These are phyloP conservation scores for Syncephalastrum sp. DNA, from an alignment of 371 early-diverging fungal genomes.

Conservation along the genomic window DNA sequence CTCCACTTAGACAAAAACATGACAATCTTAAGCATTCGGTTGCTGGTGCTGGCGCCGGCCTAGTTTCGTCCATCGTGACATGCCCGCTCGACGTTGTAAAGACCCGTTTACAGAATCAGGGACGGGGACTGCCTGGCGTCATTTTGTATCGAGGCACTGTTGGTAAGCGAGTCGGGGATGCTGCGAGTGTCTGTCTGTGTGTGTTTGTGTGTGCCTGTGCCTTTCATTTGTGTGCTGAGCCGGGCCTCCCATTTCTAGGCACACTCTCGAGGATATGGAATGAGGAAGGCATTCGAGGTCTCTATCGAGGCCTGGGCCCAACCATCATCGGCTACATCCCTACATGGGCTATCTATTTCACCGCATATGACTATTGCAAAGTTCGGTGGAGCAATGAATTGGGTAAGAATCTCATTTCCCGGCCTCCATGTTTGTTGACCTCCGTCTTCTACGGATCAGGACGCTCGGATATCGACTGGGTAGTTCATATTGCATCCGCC, in stretches of 20 bases:
- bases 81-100: conserved; percentile 96
- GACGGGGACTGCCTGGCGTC: conserved; percentile 45
- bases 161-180: conserved; percentile 16
- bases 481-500: conserved; percentile 82
- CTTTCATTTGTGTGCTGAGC: neutral
- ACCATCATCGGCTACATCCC: conserved; percentile 89
- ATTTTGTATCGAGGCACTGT: conserved; percentile 47
- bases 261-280: conserved; percentile 74
- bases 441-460: conserved; percentile 17
- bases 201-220: neutral
- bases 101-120: conserved; percentile 91
- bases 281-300: conserved; percentile 86
- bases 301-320: conserved; percentile 89
- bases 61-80: conserved; percentile 79
- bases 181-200: neutral
- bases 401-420: conserved; percentile 1
- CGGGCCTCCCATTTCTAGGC: conserved; percentile 22
- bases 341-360: conserved; percentile 92
- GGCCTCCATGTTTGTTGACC: neutral
- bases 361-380: conserved; percentile 74
- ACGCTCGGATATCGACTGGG: conserved; percentile 47
- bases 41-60: conserved; percentile 84
- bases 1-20: conserved; percentile 32
- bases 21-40: conserved; percentile 75
- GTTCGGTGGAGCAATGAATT: conserved; percentile 16